Evolutionary conservation across 352 stramenopile genomes (phyloP), one percentile per base, ranked within the genome.

Genomic region (Phytophthora pisi): DNA sequence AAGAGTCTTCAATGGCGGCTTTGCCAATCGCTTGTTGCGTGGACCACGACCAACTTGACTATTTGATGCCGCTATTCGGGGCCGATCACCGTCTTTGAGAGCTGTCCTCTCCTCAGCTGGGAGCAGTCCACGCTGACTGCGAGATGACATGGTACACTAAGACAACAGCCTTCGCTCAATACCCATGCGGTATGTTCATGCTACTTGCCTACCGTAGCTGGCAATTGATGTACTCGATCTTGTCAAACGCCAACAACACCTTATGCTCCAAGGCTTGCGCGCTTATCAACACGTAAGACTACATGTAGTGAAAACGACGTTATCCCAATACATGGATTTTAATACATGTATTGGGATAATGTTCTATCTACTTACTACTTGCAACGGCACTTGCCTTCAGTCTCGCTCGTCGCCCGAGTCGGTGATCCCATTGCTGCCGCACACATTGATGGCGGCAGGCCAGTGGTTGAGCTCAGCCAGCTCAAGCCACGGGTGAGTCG

Each of bases 161-260:
- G 24, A 28, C 24, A 24, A 28, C 34, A 13, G 4, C 16, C 28
- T 13, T 8, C 11, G 23, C 10, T 30, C 36, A 30, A 5, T 10
- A 16, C 10, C 3, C 43, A 36, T 9, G 30, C 24, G 50, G 40
- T 18, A 18, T 10, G 36, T 8, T 31, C 18, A 26, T 50, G 43
- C 34, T 36, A 60, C 45, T 59, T 46, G 20, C 75, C 53, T 64
- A 87, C 71, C 75, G 77, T 51, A 95, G 67, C 62, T 95, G 84
- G 46, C 77, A 83, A 67, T 93, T 93, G 59, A 95, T 92, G 65
- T 95, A 95, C 70, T 95, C 88, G 51, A 95, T 93, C 72, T 93
- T 90, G 63, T 95, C 82, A 28, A 95, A 95, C 43, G 88, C 86
- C 26, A 95, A 72, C 52, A 94, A 53, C 80, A 88, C 87, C 45